phyloP scores from a whole-genome alignment of 2,329 filamentous ascomycete genomes.

The Exophiala dermatitidis region DNA sequence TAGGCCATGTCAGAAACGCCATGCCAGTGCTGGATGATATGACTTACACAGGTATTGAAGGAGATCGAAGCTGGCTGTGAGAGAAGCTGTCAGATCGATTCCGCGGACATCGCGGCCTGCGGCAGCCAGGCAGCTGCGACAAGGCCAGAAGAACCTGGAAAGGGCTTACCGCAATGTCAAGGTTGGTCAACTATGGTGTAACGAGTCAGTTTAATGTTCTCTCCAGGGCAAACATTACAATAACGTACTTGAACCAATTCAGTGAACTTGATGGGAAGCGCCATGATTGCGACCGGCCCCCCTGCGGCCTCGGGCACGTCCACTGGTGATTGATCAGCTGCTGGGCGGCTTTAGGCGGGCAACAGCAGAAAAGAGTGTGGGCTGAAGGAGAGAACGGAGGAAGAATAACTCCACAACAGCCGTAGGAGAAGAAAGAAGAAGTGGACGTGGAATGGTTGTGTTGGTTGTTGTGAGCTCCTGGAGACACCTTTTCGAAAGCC shows the following conservation, averaged over 20 bases:
- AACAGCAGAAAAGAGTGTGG: conserved; percentile 17
- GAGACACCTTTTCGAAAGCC: conserved; percentile 21
- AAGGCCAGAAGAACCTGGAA: conserved; percentile 4
- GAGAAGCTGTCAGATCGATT: conserved; percentile 22
- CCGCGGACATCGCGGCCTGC: conserved; percentile 11
- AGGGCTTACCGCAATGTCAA: conserved; percentile 48
- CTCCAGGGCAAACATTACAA: background rate
- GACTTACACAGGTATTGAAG: conserved; percentile 77
- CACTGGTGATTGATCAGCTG: conserved; percentile 10
- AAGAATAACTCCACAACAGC: conserved; percentile 14
- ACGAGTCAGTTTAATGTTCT: conserved; percentile 30
- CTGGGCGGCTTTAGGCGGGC: conserved; percentile 5
- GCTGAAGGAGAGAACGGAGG: conserved; percentile 9
- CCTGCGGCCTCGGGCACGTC: conserved; percentile 26
- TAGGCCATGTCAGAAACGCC: conserved; percentile 22
- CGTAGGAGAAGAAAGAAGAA: conserved; percentile 8
- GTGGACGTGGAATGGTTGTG: conserved; percentile 5
- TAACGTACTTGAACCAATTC: conserved; percentile 69
- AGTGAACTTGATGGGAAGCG: conserved; percentile 83
- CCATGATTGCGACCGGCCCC: conserved; percentile 40
- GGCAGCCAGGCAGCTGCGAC: conserved; percentile 24
- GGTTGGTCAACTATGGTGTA: conserved; percentile 45
- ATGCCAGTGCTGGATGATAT: conserved; percentile 13
- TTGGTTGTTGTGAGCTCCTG: conserved; percentile 20
- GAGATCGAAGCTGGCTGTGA: conserved; percentile 64